Evolutionary conservation across 805 yeast species (phyloP), one percentile per base, ranked within the genome.

Genomic region (Candida boleticola): DNA sequence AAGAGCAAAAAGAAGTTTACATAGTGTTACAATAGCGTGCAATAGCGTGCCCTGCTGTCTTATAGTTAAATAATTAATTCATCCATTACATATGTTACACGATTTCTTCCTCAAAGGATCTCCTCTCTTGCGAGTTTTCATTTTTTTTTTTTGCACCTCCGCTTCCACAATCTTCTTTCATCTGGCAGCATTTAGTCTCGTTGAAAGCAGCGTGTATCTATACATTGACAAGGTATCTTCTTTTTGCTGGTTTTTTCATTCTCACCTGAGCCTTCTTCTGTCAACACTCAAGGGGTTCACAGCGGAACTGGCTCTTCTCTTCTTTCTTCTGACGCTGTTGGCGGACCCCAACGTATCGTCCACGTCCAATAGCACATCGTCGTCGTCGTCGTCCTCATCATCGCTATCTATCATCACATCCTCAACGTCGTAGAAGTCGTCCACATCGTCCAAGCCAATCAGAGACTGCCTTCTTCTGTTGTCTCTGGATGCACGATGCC

Each of bases 251-350:
- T 7, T 23, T 23, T 23, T 23, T 23, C 27, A 7, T 23, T 20
- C 22, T 11, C 13, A 31, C 18, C 35, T 31, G 5, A 31, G 18
- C 16, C 35, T 31, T 18, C 35, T 31, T 31, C 35, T 16, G 13
- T 31, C 35, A 4, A 31, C 35, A 31, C 35, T 31, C 39, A 69
- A 56, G 22, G 74, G 74, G 43, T 70, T 70, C 19, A 70, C 69
- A 5, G 71, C 73, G 10, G 72, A 65, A 40, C 71, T 64, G 9
- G 74, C 67, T 41, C 76, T 55, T 40, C 76, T 53, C 48, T 59
- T 61, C 39, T 61, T 54, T 32, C 57, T 58, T 42, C 55, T 61
- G 41, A 55, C 44, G 11, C 10, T 11, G 22, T 16, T 18, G 39
- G 55, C 49, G 13, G 44, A 50, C 19, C 50, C 58, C 20, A 61